Percentiles rank a stretch among this genome's conserved stretches.
Evolutionary conservation across 192 early-diverging fungal species (phyloP).

Genomic region (Blastocladiella britannica): DNA sequence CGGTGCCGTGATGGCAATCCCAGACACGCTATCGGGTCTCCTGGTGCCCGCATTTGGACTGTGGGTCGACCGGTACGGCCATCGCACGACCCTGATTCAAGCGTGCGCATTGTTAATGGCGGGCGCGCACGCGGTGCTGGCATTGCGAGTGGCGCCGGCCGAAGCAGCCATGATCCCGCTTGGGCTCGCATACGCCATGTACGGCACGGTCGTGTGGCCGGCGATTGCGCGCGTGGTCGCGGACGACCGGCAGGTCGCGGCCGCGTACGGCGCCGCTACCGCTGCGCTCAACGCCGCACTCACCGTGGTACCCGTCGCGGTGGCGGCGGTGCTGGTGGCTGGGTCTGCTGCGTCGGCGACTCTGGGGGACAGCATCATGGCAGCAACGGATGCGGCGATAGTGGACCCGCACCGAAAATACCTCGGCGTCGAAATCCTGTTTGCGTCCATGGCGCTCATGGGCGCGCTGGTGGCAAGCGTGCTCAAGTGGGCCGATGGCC

Average conservation of each 20-base stretch:
- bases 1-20: slow-evolving; percentile 26
- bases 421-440: slow-evolving; percentile 13
- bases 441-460: slow-evolving; percentile 10
- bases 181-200: slow-evolving; percentile 35
- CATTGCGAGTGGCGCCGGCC: slow-evolving; percentile 17
- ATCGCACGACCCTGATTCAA: slow-evolving; percentile 25
- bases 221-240: slow-evolving; percentile 36
- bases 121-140: slow-evolving; percentile 27
- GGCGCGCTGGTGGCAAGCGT: slow-evolving; percentile 13
- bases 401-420: no score
- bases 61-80: slow-evolving; percentile 32
- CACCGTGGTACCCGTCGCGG: slow-evolving; percentile 12
- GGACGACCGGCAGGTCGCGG: slow-evolving; percentile 14
- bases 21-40: slow-evolving; percentile 37
- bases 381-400: not conserved
- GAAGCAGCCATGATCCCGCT: slow-evolving; percentile 24
- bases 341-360: not conserved
- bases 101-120: slow-evolving; percentile 31
- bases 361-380: not conserved
- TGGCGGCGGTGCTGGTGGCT: slow-evolving; percentile 11
- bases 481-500: no score
- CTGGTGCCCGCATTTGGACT: slow-evolving; percentile 34
- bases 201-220: slow-evolving; percentile 40
- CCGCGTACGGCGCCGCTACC: slow-evolving; percentile 12
- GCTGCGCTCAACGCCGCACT: slow-evolving; percentile 16